These are phyloP conservation scores for Umbelopsis ramanniana DNA, from an alignment of 192 early-diverging fungal genomes.

Conservation along the genomic window DNA sequence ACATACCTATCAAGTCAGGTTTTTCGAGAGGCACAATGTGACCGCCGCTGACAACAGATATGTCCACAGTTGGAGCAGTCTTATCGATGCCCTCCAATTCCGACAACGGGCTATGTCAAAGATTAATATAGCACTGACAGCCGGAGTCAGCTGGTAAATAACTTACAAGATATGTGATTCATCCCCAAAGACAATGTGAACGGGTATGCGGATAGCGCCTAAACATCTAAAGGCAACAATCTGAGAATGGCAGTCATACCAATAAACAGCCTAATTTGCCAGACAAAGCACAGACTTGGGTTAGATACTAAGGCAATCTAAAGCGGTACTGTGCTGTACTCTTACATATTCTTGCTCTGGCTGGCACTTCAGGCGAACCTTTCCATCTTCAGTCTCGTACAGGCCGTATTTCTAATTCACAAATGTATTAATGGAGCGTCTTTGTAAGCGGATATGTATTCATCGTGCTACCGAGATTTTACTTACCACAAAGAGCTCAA, in stretches of 20 bases:
- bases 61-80: constrained; percentile 27
- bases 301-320: neutral
- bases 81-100: constrained; percentile 27
- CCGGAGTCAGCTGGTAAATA: neutral
- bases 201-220: constrained; percentile 39
- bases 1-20: constrained; percentile 43
- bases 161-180: constrained; percentile 46
- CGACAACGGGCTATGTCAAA: neutral
- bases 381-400: constrained; percentile 42
- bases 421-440: neutral
- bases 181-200: constrained; percentile 45
- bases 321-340: neutral
- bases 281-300: neutral
- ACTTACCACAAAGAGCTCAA: constrained; percentile 59
- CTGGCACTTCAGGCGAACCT: constrained; percentile 47
- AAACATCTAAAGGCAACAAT: constrained; percentile 37
- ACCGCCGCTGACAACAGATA: constrained; percentile 34
- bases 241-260: constrained; percentile 20
- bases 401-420: constrained; percentile 47
- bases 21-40: constrained; percentile 51
- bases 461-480: neutral
- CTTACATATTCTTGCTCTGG: constrained; percentile 53
- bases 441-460: neutral
- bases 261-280: constrained; percentile 23
- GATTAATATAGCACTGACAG: no score